Evolutionary conservation across 2,329 filamentous ascomycete genomes (phyloP).

Genomic region (Graphilbum sp.): DNA sequence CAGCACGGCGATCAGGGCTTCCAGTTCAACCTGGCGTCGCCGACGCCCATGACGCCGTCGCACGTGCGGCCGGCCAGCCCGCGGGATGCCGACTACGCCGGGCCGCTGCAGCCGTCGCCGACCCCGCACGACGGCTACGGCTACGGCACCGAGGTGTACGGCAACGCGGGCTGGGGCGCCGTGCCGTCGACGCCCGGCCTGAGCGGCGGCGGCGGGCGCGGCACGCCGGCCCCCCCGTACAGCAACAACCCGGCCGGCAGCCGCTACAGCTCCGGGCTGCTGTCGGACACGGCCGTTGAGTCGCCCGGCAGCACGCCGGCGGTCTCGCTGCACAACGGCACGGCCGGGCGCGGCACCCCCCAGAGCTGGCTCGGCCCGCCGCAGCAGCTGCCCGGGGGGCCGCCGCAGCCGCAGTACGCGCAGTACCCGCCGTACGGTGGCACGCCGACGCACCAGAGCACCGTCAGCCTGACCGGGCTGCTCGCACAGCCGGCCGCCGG

Average conservation of each 20-base stretch:
- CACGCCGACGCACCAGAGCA: conserved; percentile 20
- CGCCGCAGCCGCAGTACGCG: background rate
- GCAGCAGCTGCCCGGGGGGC: too few relatives aligned
- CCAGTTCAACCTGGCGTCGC: background rate
- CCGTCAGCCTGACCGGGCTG: conserved; percentile 23
- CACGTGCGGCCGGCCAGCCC: background rate
- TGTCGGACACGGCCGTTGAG: background rate
- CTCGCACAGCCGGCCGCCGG: conserved; percentile 17
- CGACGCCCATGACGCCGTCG: background rate
- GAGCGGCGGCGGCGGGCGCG: background rate
- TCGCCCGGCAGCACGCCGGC: background rate
- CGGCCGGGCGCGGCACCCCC: background rate
- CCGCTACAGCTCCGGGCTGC: background rate
- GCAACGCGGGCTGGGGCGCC: background rate
- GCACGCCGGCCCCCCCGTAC: background rate
- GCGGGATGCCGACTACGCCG: background rate
- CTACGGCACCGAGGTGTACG: background rate
- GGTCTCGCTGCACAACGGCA: background rate
- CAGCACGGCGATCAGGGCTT: background rate
- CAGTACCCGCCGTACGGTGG: background rate
- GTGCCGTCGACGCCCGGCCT: background rate
- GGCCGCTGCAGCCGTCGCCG: background rate
- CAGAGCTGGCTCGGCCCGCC: background rate
- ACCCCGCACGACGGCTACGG: background rate
- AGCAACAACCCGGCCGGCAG: background rate